These are phyloP conservation scores for Nowakowskiella sp. DNA, from an alignment of 192 early-diverging fungal species.

Conservation along the genomic window DNA sequence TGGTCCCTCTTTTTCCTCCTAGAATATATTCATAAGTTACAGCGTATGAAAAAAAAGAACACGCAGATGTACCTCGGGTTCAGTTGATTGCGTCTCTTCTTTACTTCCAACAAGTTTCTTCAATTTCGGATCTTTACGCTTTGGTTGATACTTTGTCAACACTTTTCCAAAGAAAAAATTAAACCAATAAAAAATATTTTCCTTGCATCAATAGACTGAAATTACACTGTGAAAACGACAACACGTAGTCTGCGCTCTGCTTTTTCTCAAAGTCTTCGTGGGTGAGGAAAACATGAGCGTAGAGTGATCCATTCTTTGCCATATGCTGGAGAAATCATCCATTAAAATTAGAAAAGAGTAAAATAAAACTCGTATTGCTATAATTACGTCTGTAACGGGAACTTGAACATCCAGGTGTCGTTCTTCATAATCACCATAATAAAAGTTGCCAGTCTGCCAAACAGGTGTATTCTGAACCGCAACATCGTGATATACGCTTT, in stretches of 20 bases:
- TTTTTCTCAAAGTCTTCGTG: too few species aligned
- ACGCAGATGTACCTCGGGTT: neutral
- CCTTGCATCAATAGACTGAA: too few species aligned
- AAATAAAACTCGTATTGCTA: neutral
- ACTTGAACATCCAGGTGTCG: neutral
- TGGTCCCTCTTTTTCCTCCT: constrained; percentile 5
- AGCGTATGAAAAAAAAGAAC: neutral
- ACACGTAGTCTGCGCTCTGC: too few species aligned
- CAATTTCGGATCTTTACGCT: constrained; percentile 27
- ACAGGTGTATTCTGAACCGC: neutral
- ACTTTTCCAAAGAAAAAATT: constrained; percentile 8
- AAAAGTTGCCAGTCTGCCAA: neutral
- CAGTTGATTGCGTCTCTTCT: constrained; percentile 8
- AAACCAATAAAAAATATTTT: constrained; percentile 5
- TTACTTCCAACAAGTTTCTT: constrained; percentile 35
- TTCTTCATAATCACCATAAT: neutral
- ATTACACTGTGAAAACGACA: too few species aligned
- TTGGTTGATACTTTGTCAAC: constrained; percentile 33
- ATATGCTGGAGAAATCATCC: constrained; percentile 11
- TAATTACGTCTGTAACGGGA: neutral
- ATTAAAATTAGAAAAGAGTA: neutral
- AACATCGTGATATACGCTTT: neutral
- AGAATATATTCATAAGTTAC: neutral
- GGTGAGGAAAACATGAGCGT: constrained; percentile 39
- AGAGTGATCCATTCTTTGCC: constrained; percentile 40